These are phyloP conservation scores for Catharanthus roseus DNA, from an alignment of 257 asterid species.

Conservation along the genomic window DNA sequence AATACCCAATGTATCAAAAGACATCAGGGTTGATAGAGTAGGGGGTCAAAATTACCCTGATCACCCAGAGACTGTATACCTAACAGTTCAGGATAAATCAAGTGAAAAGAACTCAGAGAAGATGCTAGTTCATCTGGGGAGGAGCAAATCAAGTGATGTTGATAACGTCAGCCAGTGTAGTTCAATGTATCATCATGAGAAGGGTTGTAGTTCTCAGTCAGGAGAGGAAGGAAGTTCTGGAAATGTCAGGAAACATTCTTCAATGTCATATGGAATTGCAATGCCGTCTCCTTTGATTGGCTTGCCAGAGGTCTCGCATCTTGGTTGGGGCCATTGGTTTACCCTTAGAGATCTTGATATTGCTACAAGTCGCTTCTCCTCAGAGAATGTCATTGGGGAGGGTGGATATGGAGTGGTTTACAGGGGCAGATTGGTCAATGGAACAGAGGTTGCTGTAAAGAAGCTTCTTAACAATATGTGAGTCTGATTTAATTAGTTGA, in stretches of 20 bases:
- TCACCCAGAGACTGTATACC: constrained; percentile 42
- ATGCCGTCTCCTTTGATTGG: constrained; percentile 86
- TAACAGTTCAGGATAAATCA: constrained; percentile 53
- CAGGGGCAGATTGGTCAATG: constrained; percentile 72
- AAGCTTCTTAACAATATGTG: constrained; percentile 92
- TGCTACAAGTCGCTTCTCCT: constrained; percentile 74
- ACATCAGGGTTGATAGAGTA: constrained; percentile 67
- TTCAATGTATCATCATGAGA: constrained; percentile 61
- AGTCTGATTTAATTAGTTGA: constrained; percentile 31
- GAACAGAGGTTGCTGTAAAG: constrained; percentile 89
- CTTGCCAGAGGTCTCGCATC: constrained; percentile 89
- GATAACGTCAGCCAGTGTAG: constrained; percentile 84
- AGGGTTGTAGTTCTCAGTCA: constrained; percentile 71
- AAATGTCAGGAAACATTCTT: constrained; percentile 47
- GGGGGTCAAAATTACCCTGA: constrained; percentile 38
- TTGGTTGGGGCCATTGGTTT: constrained; percentile 99
- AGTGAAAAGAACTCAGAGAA: constrained; percentile 59
- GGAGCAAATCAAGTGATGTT: constrained; percentile 70
- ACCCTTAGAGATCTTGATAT: constrained; percentile 86
- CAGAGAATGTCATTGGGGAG: constrained; percentile 76
- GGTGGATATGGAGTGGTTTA: constrained; percentile 98
- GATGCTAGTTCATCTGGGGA: constrained; percentile 62
- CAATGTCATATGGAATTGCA: constrained; percentile 49
- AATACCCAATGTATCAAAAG: constrained; percentile 79
- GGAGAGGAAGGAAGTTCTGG: constrained; percentile 95